Conservation (phyloP, 441 rosid genomes). For the Populus trichocarpa region DNA sequence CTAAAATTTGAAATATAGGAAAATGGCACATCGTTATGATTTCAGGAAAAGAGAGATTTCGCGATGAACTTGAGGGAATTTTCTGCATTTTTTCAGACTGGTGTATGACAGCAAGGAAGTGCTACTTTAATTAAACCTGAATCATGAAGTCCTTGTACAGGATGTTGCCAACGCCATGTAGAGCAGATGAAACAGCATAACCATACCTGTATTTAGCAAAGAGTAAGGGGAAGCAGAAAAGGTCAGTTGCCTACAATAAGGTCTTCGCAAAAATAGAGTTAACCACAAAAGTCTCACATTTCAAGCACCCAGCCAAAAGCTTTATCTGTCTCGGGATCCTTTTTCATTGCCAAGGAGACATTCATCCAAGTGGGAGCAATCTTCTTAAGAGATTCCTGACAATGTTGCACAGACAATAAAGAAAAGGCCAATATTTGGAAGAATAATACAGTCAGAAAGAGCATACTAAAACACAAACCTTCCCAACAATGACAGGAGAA, state of each 20-base stretch:
- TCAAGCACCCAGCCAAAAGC: constrained; percentile 99
- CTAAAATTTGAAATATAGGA: constrained; percentile 5
- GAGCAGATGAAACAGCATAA: constrained; percentile 89
- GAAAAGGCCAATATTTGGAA: constrained; percentile 12
- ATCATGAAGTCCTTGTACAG: constrained; percentile 90
- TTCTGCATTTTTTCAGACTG: not conserved
- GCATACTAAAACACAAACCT: constrained; percentile 40
- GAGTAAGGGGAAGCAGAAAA: not conserved
- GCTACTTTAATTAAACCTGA: constrained; percentile 55
- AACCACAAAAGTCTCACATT: constrained; percentile 46
- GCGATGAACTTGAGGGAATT: not conserved
- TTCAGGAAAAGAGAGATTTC: not conserved
- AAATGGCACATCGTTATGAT: constrained; percentile 1
- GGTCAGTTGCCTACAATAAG: not conserved
- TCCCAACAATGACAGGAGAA: constrained; percentile 88
- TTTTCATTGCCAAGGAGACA: constrained; percentile 95
- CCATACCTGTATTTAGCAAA: constrained; percentile 66
- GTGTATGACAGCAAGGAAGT: constrained; percentile 1
- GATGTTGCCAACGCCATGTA: constrained; percentile 83
- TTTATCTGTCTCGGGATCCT: constrained; percentile 89
- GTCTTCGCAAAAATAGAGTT: not conserved
- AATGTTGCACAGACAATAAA: constrained; percentile 13
- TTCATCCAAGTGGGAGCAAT: constrained; percentile 99
- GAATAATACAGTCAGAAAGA: not conserved
- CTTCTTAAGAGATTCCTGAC: constrained; percentile 75